phyloP scores from a whole-genome alignment of 345 rosid species.

The Brassica rapa region DNA sequence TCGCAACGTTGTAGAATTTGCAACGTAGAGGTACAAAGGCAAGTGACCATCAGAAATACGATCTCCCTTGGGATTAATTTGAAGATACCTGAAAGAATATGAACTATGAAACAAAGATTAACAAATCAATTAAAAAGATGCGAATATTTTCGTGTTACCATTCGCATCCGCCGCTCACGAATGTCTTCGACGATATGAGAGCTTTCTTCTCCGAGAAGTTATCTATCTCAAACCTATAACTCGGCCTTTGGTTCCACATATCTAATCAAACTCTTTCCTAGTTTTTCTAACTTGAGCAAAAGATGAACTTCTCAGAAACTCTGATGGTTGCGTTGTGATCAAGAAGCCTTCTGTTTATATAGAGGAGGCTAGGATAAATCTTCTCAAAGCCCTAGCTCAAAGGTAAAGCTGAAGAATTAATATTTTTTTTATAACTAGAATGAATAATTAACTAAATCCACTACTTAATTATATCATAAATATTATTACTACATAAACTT shows the following conservation, averaged over 20 bases:
- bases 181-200: neutral
- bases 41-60: neutral
- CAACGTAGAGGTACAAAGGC: neutral
- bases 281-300: neutral
- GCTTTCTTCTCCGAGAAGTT: constrained; percentile 6
- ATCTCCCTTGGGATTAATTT: neutral
- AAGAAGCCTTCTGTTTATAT: neutral
- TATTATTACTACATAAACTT: too few relatives aligned
- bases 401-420: neutral
- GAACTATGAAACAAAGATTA: neutral
- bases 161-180: constrained; percentile 6
- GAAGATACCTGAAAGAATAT: neutral
- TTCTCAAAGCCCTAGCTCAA: constrained; percentile 10
- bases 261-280: neutral
- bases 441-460: neutral
- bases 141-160: constrained; percentile 9
- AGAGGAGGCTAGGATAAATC: neutral
- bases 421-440: neutral
- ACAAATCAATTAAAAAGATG: neutral
- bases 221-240: constrained; percentile 11
- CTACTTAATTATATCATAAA: neutral
- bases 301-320: neutral
- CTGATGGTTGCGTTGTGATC: neutral
- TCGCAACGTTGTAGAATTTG: neutral
- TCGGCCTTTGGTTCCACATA: constrained; percentile 5